Evolutionary conservation across 306 rosid species (phyloP), one percentile per base, ranked within the genome.

Genomic region (Oxytropis ochrocephala): DNA sequence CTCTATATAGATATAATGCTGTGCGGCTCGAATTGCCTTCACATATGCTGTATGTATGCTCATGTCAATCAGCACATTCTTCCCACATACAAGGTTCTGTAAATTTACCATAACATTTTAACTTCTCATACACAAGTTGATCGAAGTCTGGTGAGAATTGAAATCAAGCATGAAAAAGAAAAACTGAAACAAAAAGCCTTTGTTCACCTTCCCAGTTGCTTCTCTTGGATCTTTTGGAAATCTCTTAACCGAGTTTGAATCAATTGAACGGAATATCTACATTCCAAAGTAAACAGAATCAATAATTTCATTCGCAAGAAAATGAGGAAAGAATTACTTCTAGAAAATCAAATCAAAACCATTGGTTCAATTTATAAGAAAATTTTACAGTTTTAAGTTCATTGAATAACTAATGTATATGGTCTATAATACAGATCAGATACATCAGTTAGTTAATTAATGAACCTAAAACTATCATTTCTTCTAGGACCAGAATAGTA

Each of bases 211-310:
- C 85, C 85, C 67, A 65, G 92, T 74, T 56, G 92, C 99, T 4
- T 87, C 87, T 87, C 82, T 87, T 39, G 97, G 92, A 70, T 94
- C 89, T 86, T 89, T 91, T 11, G 99, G 97, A 73, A 94, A 94
- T 6, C 81, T 64, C 76, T 84, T 88, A 39, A 91, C 99, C 11
- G 99, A 94, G 76, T 73, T 91, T 8, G 99, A 94, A 75, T 94
- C 99, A 67, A 94, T 94, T 12, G 99, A 94, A 27, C 99, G 96
- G 27, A 94, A 94, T 78, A 94, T 84, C 99, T 94, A 82, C 73
- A 87, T 58, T 51, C 53, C 69, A 71, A 63, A 77, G 33, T 10
- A 61, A 74, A 72, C 54, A 64, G 46, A 74, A 62, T 54, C 52
- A 63, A 41, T 33, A 11, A 50, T 50, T 36, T 59, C 70, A 43